These are phyloP conservation scores for Gautieria morchelliformis DNA, from an alignment of 768 basidiomycete genomes.

Conservation along the genomic window DNA sequence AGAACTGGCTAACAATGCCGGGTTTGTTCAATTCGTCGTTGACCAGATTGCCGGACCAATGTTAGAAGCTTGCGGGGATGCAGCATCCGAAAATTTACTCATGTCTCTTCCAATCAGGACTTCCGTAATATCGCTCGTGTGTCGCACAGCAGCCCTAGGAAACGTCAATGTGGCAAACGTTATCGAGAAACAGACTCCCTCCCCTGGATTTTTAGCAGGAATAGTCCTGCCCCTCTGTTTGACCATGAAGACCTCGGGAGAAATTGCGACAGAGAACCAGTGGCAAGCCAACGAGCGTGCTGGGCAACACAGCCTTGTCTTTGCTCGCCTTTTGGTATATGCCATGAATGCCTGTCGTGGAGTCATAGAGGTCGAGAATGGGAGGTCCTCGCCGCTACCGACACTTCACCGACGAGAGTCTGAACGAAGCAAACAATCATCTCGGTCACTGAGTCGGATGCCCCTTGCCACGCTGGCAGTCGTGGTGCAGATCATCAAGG, in stretches of 20 bases:
- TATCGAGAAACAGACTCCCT: constrained; percentile 44
- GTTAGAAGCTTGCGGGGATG: constrained; percentile 37
- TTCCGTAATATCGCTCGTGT: constrained; percentile 28
- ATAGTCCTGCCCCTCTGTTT: constrained; percentile 55
- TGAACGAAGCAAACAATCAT: constrained; percentile 16
- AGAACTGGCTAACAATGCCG: constrained; percentile 39
- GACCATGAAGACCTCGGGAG: constrained; percentile 39
- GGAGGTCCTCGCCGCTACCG: constrained; percentile 15
- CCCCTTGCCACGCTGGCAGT: constrained; percentile 29
- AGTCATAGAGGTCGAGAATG: constrained; percentile 18
- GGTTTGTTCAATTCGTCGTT: constrained; percentile 34
- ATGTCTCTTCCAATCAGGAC: constrained; percentile 32
- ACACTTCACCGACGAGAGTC: constrained; percentile 42
- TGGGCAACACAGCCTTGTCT: constrained; percentile 37
- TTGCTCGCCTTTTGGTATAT: constrained; percentile 56
- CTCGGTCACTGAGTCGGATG: constrained; percentile 7
- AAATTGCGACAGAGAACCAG: constrained; percentile 31
- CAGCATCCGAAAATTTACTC: constrained; percentile 32
- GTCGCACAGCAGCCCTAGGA: constrained; percentile 33
- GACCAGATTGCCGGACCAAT: constrained; percentile 25
- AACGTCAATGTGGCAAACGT: constrained; percentile 45
- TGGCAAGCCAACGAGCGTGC: constrained; percentile 38
- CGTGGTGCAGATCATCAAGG: constrained; percentile 58
- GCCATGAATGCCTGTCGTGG: constrained; percentile 42
- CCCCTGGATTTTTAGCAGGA: constrained; percentile 52